A percentile compares a stretch with the other conserved stretches of the same genome.
These are phyloP conservation scores for Saturnispora dispora DNA, from an alignment of 805 yeast species.

Conservation along the genomic window DNA sequence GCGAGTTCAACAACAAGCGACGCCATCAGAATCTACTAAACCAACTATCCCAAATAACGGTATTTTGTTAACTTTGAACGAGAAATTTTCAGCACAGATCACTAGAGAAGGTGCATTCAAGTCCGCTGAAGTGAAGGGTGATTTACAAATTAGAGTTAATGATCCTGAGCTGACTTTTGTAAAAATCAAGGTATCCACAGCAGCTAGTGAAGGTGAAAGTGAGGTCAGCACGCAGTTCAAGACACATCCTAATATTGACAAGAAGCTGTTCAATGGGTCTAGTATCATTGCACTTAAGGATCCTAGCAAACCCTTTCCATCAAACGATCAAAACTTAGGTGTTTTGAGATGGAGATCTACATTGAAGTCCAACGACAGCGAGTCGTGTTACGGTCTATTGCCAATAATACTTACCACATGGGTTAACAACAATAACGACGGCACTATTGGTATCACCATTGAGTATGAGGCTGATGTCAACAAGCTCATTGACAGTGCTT, in stretches of 20 bases:
- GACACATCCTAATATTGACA: constrained; percentile 95
- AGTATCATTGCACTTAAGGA: constrained; percentile 69
- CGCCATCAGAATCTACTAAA: constrained; percentile 21
- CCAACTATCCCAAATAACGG: constrained; percentile 54
- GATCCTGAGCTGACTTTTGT: constrained; percentile 62
- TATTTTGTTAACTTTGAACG: constrained; percentile 67
- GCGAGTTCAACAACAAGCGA: constrained; percentile 11
- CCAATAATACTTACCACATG: constrained; percentile 80
- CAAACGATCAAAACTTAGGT: constrained; percentile 83
- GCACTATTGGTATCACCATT: constrained; percentile 63
- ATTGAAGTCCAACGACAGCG: constrained; percentile 39
- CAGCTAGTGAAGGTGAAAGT: constrained; percentile 34
- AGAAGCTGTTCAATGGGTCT: constrained; percentile 48
- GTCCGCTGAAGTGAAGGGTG: constrained; percentile 80
- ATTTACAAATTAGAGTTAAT: constrained; percentile 78
- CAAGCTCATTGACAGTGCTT: constrained; percentile 44
- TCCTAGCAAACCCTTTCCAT: constrained; percentile 72
- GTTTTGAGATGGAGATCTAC: constrained; percentile 87
- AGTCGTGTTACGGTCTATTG: constrained; percentile 42
- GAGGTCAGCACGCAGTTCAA: constrained; percentile 57
- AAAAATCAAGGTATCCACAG: constrained; percentile 42
- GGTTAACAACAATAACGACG: constrained; percentile 58
- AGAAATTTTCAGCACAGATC: constrained; percentile 67
- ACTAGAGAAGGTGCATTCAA: constrained; percentile 72
- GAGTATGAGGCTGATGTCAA: constrained; percentile 71